Base-by-base conservation (phyloP, 1,284 basidiomycete species). In the Leccinum proliferum region DNA sequence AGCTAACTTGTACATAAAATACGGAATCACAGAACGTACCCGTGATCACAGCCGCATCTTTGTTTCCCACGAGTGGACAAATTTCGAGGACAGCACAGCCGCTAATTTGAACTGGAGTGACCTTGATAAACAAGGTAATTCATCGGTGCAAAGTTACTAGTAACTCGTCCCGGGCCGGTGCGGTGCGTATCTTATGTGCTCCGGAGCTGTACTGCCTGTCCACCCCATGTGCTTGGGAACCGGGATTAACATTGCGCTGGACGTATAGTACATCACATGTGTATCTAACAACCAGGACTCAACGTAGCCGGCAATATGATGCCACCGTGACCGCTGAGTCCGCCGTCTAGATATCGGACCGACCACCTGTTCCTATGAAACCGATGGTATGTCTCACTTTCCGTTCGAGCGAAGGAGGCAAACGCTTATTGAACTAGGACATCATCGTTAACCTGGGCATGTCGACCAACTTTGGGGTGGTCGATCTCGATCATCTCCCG, bases 251-350 rank as follows among this genome's bases (percentile, higher is more conserved):
- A 35, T 62, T 39, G 29, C 12, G 39, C 34, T 7, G 55, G 15
- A 53, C 52, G 34, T 3, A 46, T 58, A 84, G 81, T 89, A 90
- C 67, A 88, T 92, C 65, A 83, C 85, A 14, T 92, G 90, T 90
- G 71, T 88, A 57, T 79, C 83, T 59, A 77, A 85, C 65, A 79
- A 79, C 64, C 76, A 81, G 63, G 76, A 4, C 68, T 94, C 46
- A 82, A 83, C 43, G 81, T 79, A 9, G 78, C 77, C 9, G 91
- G 89, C 3, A 77, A 21, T 21, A 21, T 21, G 21, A 21, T 21
- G 21, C 21, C 21, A 21, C 21, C 21, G 21, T 93, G 67, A 86
- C 77, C 0, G 79, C 89, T 9, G 84, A 91, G 68, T 58, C 77
- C 1, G 64, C 68, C 2, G 83, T 81, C 15, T 73, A 86, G 50